Evolutionary conservation across 2,329 filamentous ascomycete genomes (phyloP), one percentile per base, ranked within the genome.

Genomic region (Colletotrichum eleusines): DNA sequence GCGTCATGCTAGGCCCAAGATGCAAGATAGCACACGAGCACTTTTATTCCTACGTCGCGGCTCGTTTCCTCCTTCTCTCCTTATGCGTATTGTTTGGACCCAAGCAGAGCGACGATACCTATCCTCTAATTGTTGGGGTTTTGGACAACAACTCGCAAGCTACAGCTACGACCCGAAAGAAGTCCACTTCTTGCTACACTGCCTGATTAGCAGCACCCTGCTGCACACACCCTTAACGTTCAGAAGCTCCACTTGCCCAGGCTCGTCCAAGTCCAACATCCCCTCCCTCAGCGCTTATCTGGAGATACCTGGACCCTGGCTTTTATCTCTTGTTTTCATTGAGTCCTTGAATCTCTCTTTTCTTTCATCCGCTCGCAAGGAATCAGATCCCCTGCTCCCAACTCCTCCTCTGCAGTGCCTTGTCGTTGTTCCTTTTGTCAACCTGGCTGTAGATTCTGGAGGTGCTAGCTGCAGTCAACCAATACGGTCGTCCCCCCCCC

Each of bases 271-370:
- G 63, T 70, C 63, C 38, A 70, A 63, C 63, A 59, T 69, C 53
- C 64, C 69, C 65, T 63, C 64, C 69, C 65, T 63, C 69, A 69
- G 69, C 51, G 68, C 69, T 71, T 71, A 71, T 71, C 69, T 71
- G 14, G 63, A 46, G 65, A 58, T n/a, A 63, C 48, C 67, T 63
- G 59, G 64, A 69, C 65, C 64, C 69, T 69, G 58, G 35, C 54
- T 69, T 63, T 71, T 59, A 51, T 59, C 38, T 69, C 58, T 31
- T 42, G n/a, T 59, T 67, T 33, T 46, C 38, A 48, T 54, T 66
- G 61, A 48, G 66, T 70, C 66, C 26, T 40, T 50, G 48, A 11
- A 4, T 28, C 18, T 53, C 44, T 40, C 46, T 66, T 35, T 42
- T 66, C 26, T 63, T 66, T 66, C 62, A 66, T 26, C 48, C 23